phyloP scores from a whole-genome alignment of 2,329 filamentous ascomycete genomes.

The Trichothecium sympodiale region DNA sequence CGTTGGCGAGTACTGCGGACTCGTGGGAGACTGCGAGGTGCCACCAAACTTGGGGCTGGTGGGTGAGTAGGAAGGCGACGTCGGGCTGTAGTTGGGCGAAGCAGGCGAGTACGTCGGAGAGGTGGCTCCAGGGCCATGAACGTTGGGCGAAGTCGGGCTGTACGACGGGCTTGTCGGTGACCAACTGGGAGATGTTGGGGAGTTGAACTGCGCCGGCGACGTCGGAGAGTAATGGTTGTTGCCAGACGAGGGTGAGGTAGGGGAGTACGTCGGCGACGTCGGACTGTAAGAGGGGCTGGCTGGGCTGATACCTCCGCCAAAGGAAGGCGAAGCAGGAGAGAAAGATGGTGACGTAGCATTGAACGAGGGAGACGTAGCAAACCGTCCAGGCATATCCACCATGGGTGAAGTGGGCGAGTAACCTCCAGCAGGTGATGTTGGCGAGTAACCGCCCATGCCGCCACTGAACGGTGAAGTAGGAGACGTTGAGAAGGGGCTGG shows the following conservation, averaged over 20 bases:
- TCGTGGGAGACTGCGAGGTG: slow-evolving; percentile 50
- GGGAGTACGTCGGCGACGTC: slow-evolving; percentile 54
- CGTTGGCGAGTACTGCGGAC: slow-evolving; percentile 53
- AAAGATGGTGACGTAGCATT: slow-evolving; percentile 53
- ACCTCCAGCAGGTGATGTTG: slow-evolving; percentile 23
- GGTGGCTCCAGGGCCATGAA: slow-evolving; percentile 16
- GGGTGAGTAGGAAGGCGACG: slow-evolving; percentile 54
- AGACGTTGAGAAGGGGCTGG: slow-evolving; percentile 67
- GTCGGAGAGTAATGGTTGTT: slow-evolving; percentile 51
- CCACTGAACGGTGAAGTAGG: slow-evolving; percentile 52
- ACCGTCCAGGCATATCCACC: slow-evolving; percentile 40
- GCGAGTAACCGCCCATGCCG: slow-evolving; percentile 44
- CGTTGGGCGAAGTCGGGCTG: slow-evolving; percentile 47
- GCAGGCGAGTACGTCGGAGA: slow-evolving; percentile 50
- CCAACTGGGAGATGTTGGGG: slow-evolving; percentile 64
- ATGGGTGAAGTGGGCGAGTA: slow-evolving; percentile 71
- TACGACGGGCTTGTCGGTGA: slow-evolving; percentile 59
- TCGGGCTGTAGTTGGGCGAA: slow-evolving; percentile 60
- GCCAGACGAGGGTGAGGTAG: slow-evolving; percentile 46
- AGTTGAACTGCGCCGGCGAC: slow-evolving; percentile 63
- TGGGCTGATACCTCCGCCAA: slow-evolving; percentile 39
- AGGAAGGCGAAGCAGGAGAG: slow-evolving; percentile 49
- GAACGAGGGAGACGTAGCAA: slow-evolving; percentile 50
- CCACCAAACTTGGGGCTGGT: slow-evolving; percentile 56
- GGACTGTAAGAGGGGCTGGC: slow-evolving; percentile 53